A percentile compares a stretch with the other conserved stretches of the same genome.
phyloP scores from a whole-genome alignment of 2,329 filamentous ascomycete species.

The Lachnellula cervina region DNA sequence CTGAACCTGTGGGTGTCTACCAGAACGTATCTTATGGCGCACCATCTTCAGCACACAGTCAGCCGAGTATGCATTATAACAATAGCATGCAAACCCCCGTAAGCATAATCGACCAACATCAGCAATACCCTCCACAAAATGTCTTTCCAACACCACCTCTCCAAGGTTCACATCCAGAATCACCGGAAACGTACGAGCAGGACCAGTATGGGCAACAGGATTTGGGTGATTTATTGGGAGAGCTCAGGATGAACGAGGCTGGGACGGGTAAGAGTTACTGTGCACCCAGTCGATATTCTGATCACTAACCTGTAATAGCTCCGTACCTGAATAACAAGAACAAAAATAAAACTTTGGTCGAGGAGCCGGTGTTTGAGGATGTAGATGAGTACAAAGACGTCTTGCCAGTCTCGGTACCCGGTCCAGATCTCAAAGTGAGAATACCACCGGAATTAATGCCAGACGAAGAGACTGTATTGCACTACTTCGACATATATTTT shows the following conservation, averaged over 20 bases:
- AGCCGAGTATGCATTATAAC: conserved; percentile 49
- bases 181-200: conserved; percentile 50
- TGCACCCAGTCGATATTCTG: conserved; percentile 9
- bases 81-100: conserved; percentile 46
- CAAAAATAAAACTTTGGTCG: conserved; percentile 42
- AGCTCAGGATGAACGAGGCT: conserved; percentile 79
- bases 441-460: conserved; percentile 95
- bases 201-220: conserved; percentile 66
- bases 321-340: conserved; percentile 73
- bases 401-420: conserved; percentile 62
- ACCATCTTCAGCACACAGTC: conserved; percentile 39
- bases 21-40: conserved; percentile 34
- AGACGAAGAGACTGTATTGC: conserved; percentile 70
- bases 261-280: conserved; percentile 64
- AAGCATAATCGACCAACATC: conserved; percentile 46
- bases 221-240: conserved; percentile 75
- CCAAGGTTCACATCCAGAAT: conserved; percentile 30
- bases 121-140: conserved; percentile 43
- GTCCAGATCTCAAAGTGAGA: conserved; percentile 71
- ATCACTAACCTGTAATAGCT: conserved; percentile 44
- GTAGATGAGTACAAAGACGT: conserved; percentile 67
- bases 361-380: conserved; percentile 63
- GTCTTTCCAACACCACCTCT: conserved; percentile 52
- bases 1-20: conserved; percentile 36
- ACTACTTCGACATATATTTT: conserved; percentile 91